These are phyloP conservation scores for Pelargonium myrrhifolium DNA, from an alignment of 441 rosid genomes.

Conservation along the genomic window DNA sequence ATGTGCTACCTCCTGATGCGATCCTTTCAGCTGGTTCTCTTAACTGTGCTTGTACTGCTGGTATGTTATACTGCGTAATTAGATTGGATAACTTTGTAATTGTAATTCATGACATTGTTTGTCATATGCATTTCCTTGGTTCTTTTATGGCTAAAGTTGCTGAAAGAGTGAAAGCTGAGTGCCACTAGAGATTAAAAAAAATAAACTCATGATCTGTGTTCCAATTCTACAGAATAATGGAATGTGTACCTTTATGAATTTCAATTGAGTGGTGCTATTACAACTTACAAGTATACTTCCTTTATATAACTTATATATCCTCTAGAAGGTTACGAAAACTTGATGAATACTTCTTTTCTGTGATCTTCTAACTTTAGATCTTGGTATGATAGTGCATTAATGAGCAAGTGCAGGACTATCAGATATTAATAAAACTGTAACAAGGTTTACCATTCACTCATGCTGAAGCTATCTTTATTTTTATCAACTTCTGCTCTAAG, in stretches of 20 bases:
- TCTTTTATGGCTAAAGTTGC: not conserved
- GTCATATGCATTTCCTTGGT: not conserved
- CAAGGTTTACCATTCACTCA: too few relatives aligned
- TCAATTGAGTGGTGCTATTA: not conserved
- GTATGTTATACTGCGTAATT: conserved; percentile 26
- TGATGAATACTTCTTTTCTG: not conserved
- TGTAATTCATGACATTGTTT: not conserved
- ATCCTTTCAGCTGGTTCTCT: conserved; percentile 78
- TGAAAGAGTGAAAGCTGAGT: not conserved
- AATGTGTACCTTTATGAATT: not conserved
- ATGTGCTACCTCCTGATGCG: conserved; percentile 71
- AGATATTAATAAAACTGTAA: too few relatives aligned
- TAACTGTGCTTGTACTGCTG: conserved; percentile 92
- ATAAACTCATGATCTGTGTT: not conserved
- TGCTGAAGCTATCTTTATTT: too few relatives aligned
- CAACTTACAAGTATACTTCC: not conserved
- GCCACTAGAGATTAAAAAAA: not conserved
- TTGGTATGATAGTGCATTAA: not conserved
- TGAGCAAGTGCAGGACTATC: not conserved
- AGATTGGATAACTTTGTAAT: not conserved
- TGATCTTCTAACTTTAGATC: not conserved
- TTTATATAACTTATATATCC: not conserved
- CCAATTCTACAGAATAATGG: not conserved
- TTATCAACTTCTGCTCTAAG: too few relatives aligned
- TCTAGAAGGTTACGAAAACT: not conserved